Conservation (phyloP, 179 eudicot species). For the Beta corolliflora region DNA sequence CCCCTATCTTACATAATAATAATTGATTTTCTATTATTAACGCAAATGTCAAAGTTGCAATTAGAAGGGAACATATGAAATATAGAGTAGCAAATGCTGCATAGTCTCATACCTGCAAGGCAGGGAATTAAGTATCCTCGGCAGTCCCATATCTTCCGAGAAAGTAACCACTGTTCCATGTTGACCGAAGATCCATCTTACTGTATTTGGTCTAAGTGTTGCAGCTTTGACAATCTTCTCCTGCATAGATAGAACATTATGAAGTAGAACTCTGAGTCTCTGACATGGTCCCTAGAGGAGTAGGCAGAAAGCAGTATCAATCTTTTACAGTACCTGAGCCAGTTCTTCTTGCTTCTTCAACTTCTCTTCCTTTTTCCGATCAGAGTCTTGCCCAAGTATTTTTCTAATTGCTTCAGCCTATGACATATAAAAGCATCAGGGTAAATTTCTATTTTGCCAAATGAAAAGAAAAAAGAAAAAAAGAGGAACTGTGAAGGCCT, state of each 20-base stretch:
- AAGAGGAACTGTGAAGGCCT: too few relatives aligned
- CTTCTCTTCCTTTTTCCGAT: slow-evolving; percentile 83
- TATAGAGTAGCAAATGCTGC: neutral
- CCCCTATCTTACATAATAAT: too few relatives aligned
- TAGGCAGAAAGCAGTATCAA: neutral
- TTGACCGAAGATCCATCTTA: slow-evolving; percentile 71
- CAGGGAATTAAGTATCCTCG: slow-evolving; percentile 58
- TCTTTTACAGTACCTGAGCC: slow-evolving; percentile 54
- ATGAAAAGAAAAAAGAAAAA: neutral
- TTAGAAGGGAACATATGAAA: too few relatives aligned
- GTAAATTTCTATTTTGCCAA: neutral
- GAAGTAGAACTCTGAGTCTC: too few relatives aligned
- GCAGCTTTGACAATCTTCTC: slow-evolving; percentile 62
- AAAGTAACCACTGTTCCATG: slow-evolving; percentile 70
- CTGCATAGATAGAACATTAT: slow-evolving; percentile 38
- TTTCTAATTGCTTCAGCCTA: slow-evolving; percentile 93
- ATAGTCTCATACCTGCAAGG: slow-evolving; percentile 48
- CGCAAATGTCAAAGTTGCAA: too few relatives aligned
- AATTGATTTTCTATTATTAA: too few relatives aligned
- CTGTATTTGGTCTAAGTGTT: slow-evolving; percentile 57
- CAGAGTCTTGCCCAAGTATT: slow-evolving; percentile 93
- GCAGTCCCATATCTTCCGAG: slow-evolving; percentile 71
- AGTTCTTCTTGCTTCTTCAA: slow-evolving; percentile 73
- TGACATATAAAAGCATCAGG: neutral
- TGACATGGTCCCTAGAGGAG: slow-evolving; percentile 2